Evolutionary conservation across 208 protist genomes (phyloP).

Genomic region (Leptomonas pyrrhocoris): DNA sequence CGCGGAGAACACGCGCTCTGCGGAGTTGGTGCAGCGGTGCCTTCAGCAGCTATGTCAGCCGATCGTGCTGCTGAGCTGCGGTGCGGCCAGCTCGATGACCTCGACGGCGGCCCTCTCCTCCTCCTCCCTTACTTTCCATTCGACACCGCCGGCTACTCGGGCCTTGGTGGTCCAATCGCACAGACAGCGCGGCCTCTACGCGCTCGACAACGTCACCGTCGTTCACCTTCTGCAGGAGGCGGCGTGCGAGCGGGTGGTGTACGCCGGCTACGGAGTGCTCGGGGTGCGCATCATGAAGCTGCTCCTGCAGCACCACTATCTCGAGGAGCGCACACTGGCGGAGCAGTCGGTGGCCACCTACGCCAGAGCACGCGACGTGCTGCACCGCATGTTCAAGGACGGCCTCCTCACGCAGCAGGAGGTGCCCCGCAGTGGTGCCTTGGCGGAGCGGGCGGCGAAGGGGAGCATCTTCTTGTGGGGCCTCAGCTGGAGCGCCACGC

Average conservation of each 20-base stretch:
- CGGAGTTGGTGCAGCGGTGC: constrained; percentile 31
- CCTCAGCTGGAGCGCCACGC: constrained; percentile 32
- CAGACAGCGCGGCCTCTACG: constrained; percentile 20
- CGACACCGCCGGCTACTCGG: constrained; percentile 18
- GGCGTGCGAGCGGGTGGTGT: constrained; percentile 73
- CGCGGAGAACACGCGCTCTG: constrained; percentile 12
- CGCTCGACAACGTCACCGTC: constrained; percentile 31
- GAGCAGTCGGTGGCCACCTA: constrained; percentile 82
- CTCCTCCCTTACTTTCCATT: neutral
- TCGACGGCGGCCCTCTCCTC: neutral
- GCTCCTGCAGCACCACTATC: constrained; percentile 65
- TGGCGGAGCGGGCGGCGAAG: constrained; percentile 64
- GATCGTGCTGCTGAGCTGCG: constrained; percentile 25
- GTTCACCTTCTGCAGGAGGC: constrained; percentile 48
- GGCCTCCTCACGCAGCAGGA: constrained; percentile 75
- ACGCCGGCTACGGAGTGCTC: constrained; percentile 74
- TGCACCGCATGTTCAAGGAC: constrained; percentile 81
- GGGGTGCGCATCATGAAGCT: constrained; percentile 84
- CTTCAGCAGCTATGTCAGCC: constrained; percentile 34
- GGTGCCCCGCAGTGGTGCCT: constrained; percentile 47
- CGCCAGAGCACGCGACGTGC: constrained; percentile 56
- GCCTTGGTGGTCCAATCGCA: constrained; percentile 23
- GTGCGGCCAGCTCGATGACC: constrained; percentile 10
- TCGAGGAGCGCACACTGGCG: constrained; percentile 80
- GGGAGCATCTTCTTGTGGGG: constrained; percentile 73